A percentile compares a stretch with the other conserved stretches of the same genome.
phyloP scores from a whole-genome alignment of 352 stramenopile genomes.

The Phytophthora sp. region DNA sequence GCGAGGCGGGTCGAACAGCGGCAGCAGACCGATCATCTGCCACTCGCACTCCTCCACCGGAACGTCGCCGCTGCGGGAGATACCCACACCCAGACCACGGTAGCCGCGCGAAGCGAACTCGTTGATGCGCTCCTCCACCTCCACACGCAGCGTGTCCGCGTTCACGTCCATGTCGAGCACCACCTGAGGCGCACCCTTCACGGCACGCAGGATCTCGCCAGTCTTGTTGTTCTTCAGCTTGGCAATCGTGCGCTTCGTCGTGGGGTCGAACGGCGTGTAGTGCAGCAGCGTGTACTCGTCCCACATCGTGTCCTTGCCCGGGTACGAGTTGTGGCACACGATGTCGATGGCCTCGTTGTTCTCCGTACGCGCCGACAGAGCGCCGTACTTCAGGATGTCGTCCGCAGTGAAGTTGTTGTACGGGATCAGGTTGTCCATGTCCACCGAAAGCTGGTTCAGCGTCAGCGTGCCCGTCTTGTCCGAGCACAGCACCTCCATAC shows the following conservation, averaged over 20 bases:
- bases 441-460: conserved; percentile 96
- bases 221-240: conserved; percentile 85
- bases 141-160: conserved; percentile 53
- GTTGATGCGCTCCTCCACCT: conserved; percentile 86
- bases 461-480: conserved; percentile 96
- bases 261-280: conserved; percentile 87
- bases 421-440: conserved; percentile 83
- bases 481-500: conserved; percentile 94
- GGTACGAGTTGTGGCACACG: conserved; percentile 81
- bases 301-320: conserved; percentile 79
- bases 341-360: conserved; percentile 83
- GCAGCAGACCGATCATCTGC: conserved; percentile 93
- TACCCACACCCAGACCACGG: conserved; percentile 67
- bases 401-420: conserved; percentile 66
- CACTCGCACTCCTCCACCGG: conserved; percentile 85
- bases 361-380: conserved; percentile 68
- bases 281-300: conserved; percentile 78
- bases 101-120: conserved; percentile 76
- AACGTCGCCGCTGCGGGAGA: conserved; percentile 65
- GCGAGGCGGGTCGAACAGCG: conserved; percentile 94
- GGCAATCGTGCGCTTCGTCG: conserved; percentile 92
- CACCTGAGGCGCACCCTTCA: conserved; percentile 93
- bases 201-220: conserved; percentile 88
- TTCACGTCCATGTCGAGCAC: conserved; percentile 86
- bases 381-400: conserved; percentile 70